phyloP scores from a whole-genome alignment of 2,329 filamentous ascomycete genomes.

The Colletotrichum theobromicola region DNA sequence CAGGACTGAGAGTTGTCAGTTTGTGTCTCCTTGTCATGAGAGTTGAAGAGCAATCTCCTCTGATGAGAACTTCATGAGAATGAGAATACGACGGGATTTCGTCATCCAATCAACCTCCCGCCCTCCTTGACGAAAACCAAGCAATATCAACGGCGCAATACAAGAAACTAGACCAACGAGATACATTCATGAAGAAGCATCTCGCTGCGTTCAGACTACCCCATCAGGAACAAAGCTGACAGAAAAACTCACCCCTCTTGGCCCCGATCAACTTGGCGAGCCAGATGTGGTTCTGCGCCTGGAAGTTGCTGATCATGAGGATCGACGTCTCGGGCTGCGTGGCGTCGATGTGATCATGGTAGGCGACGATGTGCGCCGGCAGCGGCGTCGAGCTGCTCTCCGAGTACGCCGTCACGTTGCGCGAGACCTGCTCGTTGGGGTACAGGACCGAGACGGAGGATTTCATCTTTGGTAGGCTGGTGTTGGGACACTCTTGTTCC shows the following conservation, averaged over 20 bases:
- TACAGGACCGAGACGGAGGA: slow-evolving; percentile 44
- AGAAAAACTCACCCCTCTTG: slow-evolving; percentile 37
- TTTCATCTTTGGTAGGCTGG: no score
- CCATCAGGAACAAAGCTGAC: neutral
- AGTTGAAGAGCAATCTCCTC: neutral
- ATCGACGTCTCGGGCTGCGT: slow-evolving; percentile 29
- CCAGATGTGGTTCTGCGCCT: slow-evolving; percentile 45
- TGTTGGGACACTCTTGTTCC: neutral
- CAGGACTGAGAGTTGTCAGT: slow-evolving; percentile 38
- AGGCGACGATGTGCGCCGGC: slow-evolving; percentile 45
- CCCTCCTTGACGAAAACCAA: neutral
- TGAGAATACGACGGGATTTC: neutral
- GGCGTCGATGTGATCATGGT: slow-evolving; percentile 38
- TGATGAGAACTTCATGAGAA: neutral
- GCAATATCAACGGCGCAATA: neutral
- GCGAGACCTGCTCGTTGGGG: slow-evolving; percentile 43
- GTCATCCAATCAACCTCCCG: neutral
- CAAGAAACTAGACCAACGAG: neutral
- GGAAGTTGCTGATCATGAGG: slow-evolving; percentile 47
- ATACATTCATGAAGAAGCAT: neutral
- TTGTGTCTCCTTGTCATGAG: neutral
- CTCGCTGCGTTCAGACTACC: neutral
- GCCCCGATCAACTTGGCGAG: slow-evolving; percentile 45
- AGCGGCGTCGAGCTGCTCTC: slow-evolving; percentile 45
- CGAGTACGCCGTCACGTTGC: slow-evolving; percentile 48